These are phyloP conservation scores for Naganishia sp. DNA, from an alignment of 1,284 basidiomycete genomes.

Conservation along the genomic window DNA sequence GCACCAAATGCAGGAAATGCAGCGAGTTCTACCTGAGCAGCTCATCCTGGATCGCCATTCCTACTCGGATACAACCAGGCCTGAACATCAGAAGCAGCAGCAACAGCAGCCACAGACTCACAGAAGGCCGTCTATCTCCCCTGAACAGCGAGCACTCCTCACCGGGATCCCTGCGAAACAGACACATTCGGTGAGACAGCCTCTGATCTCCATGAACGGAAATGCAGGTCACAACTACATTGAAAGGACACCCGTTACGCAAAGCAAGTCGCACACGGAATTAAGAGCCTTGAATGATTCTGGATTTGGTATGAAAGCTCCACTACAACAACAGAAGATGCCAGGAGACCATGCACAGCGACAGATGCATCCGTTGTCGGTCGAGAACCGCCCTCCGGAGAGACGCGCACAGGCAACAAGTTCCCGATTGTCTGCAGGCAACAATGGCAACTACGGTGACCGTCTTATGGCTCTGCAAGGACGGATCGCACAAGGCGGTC, in stretches of 20 bases:
- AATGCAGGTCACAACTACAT: slow-evolving; percentile 1
- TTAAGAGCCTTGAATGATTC: slow-evolving; percentile 19
- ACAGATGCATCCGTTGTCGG: neutral
- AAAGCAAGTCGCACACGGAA: slow-evolving; percentile 6
- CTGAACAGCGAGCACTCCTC: slow-evolving; percentile 15
- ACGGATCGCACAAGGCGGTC: neutral
- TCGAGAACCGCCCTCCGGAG: neutral
- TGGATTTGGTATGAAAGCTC: slow-evolving; percentile 23
- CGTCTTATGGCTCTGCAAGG: slow-evolving; percentile 24
- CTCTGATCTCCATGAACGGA: neutral
- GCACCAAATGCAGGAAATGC: neutral
- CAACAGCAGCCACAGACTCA: neutral
- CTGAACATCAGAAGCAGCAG: neutral
- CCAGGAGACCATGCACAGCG: neutral
- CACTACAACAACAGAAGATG: neutral
- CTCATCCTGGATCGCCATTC: slow-evolving; percentile 1
- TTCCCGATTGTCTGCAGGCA: neutral
- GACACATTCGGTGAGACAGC: slow-evolving; percentile 5
- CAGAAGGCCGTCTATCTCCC: slow-evolving; percentile 3
- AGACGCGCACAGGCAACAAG: neutral
- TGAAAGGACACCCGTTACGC: neutral
- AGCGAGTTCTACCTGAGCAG: neutral
- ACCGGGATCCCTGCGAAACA: slow-evolving; percentile 1
- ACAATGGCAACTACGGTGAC: slow-evolving; percentile 14
- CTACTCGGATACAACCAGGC: neutral